phyloP scores from a whole-genome alignment of 495 filamentous ascomycete genomes.

The Podospora anserina region DNA sequence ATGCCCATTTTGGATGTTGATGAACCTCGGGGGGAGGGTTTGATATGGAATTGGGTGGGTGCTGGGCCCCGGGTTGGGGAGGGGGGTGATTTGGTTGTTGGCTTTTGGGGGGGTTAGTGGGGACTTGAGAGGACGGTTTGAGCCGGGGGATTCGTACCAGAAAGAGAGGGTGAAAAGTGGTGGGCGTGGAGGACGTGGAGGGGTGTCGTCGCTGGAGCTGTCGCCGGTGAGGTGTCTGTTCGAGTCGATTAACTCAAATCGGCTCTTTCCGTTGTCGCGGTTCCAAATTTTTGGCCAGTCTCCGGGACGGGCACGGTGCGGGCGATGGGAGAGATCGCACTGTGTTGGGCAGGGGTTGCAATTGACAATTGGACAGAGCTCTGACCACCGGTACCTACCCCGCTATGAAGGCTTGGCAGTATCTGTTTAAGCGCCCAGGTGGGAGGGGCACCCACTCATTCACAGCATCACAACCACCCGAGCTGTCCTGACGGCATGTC shows the following conservation, averaged over 20 bases:
- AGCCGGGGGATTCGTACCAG: background rate
- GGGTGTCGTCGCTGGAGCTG: slow-evolving; percentile 1
- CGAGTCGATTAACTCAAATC: slow-evolving; percentile 3
- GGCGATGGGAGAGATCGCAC: background rate
- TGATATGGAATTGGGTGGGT: background rate
- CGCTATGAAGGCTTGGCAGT: background rate
- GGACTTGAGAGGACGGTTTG: background rate
- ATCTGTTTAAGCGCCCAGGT: background rate
- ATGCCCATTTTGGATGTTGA: slow-evolving; percentile 68
- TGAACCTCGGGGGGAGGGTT: background rate
- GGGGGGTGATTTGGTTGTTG: background rate
- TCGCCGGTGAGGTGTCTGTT: background rate
- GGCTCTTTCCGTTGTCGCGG: slow-evolving; percentile 17
- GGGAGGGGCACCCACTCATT: background rate
- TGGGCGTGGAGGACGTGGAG: background rate
- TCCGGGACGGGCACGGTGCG: background rate
- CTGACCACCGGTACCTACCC: slow-evolving; percentile 5
- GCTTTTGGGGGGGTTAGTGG: background rate
- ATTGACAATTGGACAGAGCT: background rate
- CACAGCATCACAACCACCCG: background rate
- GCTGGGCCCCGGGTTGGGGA: background rate
- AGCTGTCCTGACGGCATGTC: slow-evolving; percentile 5
- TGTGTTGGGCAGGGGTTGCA: background rate
- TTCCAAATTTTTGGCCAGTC: slow-evolving; percentile 19
- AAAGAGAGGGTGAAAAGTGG: background rate